Conservation (phyloP, 768 basidiomycete genomes). For the Mycena capillaripes region DNA sequence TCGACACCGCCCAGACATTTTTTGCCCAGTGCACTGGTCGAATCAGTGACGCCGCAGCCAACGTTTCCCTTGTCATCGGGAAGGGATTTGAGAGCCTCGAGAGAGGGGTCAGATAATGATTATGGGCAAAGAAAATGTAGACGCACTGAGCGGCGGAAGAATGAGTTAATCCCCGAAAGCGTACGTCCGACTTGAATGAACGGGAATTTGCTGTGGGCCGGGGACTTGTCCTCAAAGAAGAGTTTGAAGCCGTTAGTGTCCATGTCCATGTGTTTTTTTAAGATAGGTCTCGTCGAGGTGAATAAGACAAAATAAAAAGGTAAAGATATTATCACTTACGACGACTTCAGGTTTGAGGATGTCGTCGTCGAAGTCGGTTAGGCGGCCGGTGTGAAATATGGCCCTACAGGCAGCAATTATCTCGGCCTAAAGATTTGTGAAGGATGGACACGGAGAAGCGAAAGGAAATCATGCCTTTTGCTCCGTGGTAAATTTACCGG, state of each 20-base stretch:
- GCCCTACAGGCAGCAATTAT: neutral
- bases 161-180: neutral
- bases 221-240: neutral
- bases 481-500: too few relatives aligned
- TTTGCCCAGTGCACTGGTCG: neutral
- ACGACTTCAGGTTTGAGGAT: neutral
- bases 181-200: neutral
- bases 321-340: neutral
- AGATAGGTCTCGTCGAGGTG: neutral
- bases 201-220: neutral
- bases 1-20: neutral
- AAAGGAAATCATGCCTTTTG: too few relatives aligned
- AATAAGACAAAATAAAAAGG: neutral
- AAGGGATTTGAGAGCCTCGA: neutral
- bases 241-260: neutral
- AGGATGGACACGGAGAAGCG: too few relatives aligned
- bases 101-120: neutral
- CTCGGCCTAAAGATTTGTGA: too few relatives aligned
- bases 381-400: neutral
- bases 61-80: neutral
- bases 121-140: neutral
- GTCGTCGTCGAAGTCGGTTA: neutral
- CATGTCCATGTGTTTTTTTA: neutral
- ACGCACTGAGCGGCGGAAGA: neutral
- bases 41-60: neutral